These are phyloP conservation scores for Schoenoplectus tabernaemontani DNA, from an alignment of 202 grass and related monocot genomes.

Conservation along the genomic window DNA sequence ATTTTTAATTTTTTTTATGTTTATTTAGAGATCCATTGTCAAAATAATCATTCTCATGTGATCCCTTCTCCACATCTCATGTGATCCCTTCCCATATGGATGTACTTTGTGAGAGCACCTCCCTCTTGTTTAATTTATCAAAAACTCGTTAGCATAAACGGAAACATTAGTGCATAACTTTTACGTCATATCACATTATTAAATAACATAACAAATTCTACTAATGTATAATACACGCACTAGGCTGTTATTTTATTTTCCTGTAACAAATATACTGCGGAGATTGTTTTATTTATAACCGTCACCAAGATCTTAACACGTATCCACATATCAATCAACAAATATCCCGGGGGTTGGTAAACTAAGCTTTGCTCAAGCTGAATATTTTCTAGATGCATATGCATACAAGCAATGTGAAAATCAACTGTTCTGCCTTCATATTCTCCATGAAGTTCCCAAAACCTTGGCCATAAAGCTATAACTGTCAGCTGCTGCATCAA, in stretches of 20 bases:
- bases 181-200: too few relatives aligned
- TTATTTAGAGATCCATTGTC: too few relatives aligned
- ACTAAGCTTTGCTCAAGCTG: background rate
- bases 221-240: background rate
- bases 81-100: too few relatives aligned
- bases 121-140: too few relatives aligned
- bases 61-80: too few relatives aligned
- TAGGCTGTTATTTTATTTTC: background rate
- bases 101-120: too few relatives aligned
- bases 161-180: too few relatives aligned
- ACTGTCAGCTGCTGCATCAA: constrained; percentile 61
- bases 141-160: too few relatives aligned
- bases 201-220: background rate
- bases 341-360: too few relatives aligned
- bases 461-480: constrained; percentile 96
- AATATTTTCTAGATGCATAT: background rate
- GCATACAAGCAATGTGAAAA: background rate
- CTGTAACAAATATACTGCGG: background rate
- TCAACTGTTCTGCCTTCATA: background rate
- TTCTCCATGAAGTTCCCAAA: constrained; percentile 50
- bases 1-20: too few relatives aligned
- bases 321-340: background rate
- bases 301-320: background rate
- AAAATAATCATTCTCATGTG: too few relatives aligned
- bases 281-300: background rate